phyloP scores from a whole-genome alignment of 2,329 filamentous ascomycete species.

The Sporothrix dimorphospora region DNA sequence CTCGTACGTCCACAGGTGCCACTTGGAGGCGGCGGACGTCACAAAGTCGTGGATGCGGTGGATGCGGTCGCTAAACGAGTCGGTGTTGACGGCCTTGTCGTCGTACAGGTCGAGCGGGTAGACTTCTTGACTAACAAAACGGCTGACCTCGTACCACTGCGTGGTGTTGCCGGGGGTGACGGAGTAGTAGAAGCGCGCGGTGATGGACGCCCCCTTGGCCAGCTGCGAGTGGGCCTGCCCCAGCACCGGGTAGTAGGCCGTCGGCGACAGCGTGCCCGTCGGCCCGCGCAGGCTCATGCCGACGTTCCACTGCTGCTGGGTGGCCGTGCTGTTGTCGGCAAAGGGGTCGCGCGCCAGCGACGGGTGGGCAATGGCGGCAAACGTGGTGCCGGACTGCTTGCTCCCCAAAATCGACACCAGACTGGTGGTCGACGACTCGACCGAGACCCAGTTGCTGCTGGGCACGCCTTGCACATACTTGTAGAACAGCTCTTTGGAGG shows the following conservation, averaged over 20 bases:
- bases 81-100: slow-evolving; percentile 23
- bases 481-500: slow-evolving; percentile 20
- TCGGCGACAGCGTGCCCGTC: slow-evolving; percentile 25
- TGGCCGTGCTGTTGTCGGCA: slow-evolving; percentile 12
- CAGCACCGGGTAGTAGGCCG: slow-evolving; percentile 29
- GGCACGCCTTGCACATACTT: slow-evolving; percentile 30
- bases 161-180: slow-evolving; percentile 11
- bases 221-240: slow-evolving; percentile 30
- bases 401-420: slow-evolving; percentile 26
- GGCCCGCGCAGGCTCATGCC: slow-evolving; percentile 27
- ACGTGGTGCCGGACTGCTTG: slow-evolving; percentile 7
- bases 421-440: slow-evolving; percentile 26
- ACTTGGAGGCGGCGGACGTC: slow-evolving; percentile 18
- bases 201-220: slow-evolving; percentile 16
- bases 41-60: slow-evolving; percentile 32
- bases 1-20: slow-evolving; percentile 27
- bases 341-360: slow-evolving; percentile 28
- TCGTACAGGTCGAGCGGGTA: slow-evolving; percentile 25
- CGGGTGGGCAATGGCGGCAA: slow-evolving; percentile 22
- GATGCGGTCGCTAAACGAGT: slow-evolving; percentile 26
- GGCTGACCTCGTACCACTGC: slow-evolving; percentile 29
- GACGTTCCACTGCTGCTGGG: slow-evolving; percentile 29
- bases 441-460: neutral
- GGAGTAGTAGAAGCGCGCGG: slow-evolving; percentile 21
- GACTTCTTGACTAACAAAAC: slow-evolving; percentile 27